Percentiles rank a stretch among this genome's conserved stretches.
phyloP scores from a whole-genome alignment of 2,329 filamentous ascomycete genomes.

The Beauveria sp. region DNA sequence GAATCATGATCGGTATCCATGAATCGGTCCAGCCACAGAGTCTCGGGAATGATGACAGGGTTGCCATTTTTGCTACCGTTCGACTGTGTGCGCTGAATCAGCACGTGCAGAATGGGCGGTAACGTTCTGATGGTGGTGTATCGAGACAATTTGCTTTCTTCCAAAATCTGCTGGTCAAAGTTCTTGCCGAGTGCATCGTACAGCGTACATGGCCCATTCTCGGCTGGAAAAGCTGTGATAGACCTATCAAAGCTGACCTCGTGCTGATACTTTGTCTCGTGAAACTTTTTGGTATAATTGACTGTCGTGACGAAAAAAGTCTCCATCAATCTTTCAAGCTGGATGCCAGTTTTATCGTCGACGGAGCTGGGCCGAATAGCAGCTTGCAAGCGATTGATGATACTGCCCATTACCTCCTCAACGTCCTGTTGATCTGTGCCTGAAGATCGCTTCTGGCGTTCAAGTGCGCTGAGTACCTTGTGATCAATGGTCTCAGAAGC shows the following conservation, averaged over 20 bases:
- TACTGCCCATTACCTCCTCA: slow-evolving; percentile 88
- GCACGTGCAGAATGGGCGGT: slow-evolving; percentile 81
- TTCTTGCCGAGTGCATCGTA: slow-evolving; percentile 80
- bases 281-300: slow-evolving; percentile 49
- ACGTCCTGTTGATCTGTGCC: slow-evolving; percentile 82
- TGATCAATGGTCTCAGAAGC: slow-evolving; percentile 34
- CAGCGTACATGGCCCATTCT: slow-evolving; percentile 50
- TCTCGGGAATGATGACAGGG: slow-evolving; percentile 70
- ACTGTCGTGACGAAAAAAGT: slow-evolving; percentile 57
- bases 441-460: slow-evolving; percentile 37
- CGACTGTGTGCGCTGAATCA: slow-evolving; percentile 75
- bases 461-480: slow-evolving; percentile 37
- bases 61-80: slow-evolving; percentile 69
- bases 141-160: slow-evolving; percentile 51
- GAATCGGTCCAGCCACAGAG: slow-evolving; percentile 82
- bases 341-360: slow-evolving; percentile 56
- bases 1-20: slow-evolving; percentile 59
- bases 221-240: slow-evolving; percentile 52
- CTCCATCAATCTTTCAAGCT: slow-evolving; percentile 72
- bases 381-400: slow-evolving; percentile 82
- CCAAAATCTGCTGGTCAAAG: slow-evolving; percentile 72
- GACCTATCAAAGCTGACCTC: slow-evolving; percentile 52
- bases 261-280: slow-evolving; percentile 31
- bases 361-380: slow-evolving; percentile 70
- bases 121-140: slow-evolving; percentile 68